Percentiles rank a stretch among this genome's conserved stretches.
phyloP scores from a whole-genome alignment of 2,329 filamentous ascomycete species.

The Capronia epimyces region DNA sequence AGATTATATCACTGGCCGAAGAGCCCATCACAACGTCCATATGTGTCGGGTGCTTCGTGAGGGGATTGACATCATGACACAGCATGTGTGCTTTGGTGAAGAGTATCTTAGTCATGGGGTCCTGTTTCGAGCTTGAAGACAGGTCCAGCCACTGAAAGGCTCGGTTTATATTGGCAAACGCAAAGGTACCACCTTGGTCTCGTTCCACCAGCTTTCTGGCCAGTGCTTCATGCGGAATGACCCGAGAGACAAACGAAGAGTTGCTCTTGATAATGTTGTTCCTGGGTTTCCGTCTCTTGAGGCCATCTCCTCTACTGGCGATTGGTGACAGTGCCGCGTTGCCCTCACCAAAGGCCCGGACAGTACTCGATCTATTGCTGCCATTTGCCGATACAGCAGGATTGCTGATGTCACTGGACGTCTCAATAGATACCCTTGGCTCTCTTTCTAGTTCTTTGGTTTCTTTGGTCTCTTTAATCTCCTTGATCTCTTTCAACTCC shows the following conservation, averaged over 20 bases:
- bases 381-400: conserved; percentile 40
- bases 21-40: conserved; percentile 93
- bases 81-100: conserved; percentile 95
- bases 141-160: conserved; percentile 95
- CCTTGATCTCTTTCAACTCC: conserved; percentile 41
- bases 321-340: conserved; percentile 65
- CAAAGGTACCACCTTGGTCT: conserved; percentile 71
- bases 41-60: conserved; percentile 73
- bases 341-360: conserved; percentile 75
- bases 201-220: conserved; percentile 75
- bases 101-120: conserved; percentile 89
- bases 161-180: conserved; percentile 91
- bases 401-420: conserved; percentile 51
- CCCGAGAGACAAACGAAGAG: conserved; percentile 94
- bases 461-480: conserved; percentile 45
- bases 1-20: conserved; percentile 93
- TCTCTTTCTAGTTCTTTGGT: conserved; percentile 61
- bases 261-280: conserved; percentile 98
- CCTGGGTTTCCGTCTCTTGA: conserved; percentile 87
- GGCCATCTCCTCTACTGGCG: conserved; percentile 59
- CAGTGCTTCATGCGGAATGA: conserved; percentile 80
- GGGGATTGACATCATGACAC: conserved; percentile 83
- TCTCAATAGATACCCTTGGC: conserved; percentile 55
- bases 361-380: conserved; percentile 35
- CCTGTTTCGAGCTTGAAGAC: conserved; percentile 63